phyloP scores from a whole-genome alignment of 345 rosid genomes.

The Cardiospermum halicacabum region DNA sequence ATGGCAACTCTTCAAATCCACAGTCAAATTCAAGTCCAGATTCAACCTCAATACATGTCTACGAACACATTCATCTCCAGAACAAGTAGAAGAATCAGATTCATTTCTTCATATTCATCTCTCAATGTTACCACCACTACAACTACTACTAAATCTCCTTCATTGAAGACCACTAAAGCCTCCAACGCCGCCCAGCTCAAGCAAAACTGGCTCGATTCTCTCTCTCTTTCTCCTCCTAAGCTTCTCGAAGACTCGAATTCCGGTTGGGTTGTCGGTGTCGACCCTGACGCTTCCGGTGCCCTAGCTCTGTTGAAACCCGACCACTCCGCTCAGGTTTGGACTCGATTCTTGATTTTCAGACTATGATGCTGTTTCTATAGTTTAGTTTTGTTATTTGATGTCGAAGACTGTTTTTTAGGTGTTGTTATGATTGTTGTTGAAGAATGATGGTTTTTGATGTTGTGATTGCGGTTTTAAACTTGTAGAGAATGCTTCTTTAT shows the following conservation, averaged over 20 bases:
- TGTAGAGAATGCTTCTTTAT: too few relatives aligned
- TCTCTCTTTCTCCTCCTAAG: conserved; percentile 37
- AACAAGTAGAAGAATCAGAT: background rate
- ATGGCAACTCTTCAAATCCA: too few relatives aligned
- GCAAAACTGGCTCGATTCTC: conserved; percentile 63
- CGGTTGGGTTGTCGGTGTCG: conserved; percentile 66
- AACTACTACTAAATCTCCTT: background rate
- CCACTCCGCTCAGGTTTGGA: conserved; percentile 13
- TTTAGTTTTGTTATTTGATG: background rate
- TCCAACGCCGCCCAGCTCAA: conserved; percentile 35
- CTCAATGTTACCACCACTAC: background rate
- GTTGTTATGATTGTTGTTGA: background rate
- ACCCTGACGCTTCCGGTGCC: conserved; percentile 85
- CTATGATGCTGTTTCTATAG: background rate
- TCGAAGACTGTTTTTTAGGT: background rate
- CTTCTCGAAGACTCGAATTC: conserved; percentile 20
- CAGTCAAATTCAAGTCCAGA: too few relatives aligned
- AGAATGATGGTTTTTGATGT: background rate
- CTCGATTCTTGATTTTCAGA: background rate
- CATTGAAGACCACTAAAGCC: conserved; percentile 11
- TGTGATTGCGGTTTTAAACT: background rate
- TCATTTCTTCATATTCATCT: background rate
- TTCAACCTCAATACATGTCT: too few relatives aligned
- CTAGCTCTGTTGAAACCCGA: conserved; percentile 58
- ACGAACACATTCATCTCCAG: background rate